Evolutionary conservation across 2,329 filamentous ascomycete genomes (phyloP).

Genomic region (Exophiala bonariae): DNA sequence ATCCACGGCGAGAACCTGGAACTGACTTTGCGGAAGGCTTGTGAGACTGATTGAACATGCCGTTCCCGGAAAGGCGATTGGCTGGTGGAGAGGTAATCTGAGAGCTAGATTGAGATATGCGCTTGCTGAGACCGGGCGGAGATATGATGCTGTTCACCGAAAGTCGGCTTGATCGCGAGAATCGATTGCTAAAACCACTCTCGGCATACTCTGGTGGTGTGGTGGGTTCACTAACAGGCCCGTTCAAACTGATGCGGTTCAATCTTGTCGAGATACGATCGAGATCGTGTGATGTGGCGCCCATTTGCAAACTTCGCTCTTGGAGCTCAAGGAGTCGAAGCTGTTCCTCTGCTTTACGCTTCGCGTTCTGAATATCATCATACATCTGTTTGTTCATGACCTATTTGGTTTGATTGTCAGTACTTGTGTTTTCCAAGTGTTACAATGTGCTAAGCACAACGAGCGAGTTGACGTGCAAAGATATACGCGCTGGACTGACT

Average conservation of each 20-base stretch:
- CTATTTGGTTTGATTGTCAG: conserved; percentile 44
- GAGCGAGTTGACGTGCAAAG: no score
- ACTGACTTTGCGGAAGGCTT: conserved; percentile 79
- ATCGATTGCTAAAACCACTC: conserved; percentile 73
- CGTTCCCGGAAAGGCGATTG: conserved; percentile 56
- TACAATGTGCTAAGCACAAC: no score
- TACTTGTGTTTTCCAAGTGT: background rate
- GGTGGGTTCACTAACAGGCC: conserved; percentile 88
- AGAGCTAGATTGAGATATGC: conserved; percentile 74
- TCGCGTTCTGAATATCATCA: conserved; percentile 85
- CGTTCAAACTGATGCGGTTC: conserved; percentile 44
- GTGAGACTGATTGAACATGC: conserved; percentile 38
- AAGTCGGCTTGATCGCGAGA: conserved; percentile 83
- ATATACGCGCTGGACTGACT: no score
- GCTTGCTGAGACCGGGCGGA: conserved; percentile 71
- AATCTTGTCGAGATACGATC: conserved; percentile 72
- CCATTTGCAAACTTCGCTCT: conserved; percentile 63
- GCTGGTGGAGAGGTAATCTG: conserved; percentile 76
- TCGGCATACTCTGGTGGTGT: conserved; percentile 93
- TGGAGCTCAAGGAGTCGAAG: conserved; percentile 76
- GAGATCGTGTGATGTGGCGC: conserved; percentile 74
- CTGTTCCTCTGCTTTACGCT: conserved; percentile 84
- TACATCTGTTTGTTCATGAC: conserved; percentile 94
- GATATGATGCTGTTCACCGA: conserved; percentile 86
- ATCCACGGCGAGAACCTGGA: conserved; percentile 83